A percentile compares a stretch with the other conserved stretches of the same genome.
Evolutionary conservation across 2,329 filamentous ascomycete species (phyloP).

Genomic region (Onygena corvina): DNA sequence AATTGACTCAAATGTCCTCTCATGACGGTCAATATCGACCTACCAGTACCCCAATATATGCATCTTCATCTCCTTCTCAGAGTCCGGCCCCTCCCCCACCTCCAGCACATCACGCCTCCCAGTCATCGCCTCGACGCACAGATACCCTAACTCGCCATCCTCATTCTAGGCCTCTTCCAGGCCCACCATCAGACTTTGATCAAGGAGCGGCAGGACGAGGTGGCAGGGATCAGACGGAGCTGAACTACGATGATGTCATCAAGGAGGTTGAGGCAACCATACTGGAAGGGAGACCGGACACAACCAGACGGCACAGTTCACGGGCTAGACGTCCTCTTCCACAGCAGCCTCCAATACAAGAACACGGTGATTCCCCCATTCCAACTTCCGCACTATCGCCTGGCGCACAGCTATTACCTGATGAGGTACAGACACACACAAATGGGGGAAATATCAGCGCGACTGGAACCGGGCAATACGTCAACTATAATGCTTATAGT

Average conservation of each 20-base stretch:
- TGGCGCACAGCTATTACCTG: constrained; percentile 27
- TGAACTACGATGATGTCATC: constrained; percentile 46
- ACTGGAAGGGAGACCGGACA: constrained; percentile 25
- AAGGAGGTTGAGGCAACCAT: constrained; percentile 45
- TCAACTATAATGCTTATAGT: constrained; percentile 40
- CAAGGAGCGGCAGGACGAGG: constrained; percentile 18
- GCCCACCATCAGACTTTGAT: constrained; percentile 41
- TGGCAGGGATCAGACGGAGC: constrained; percentile 28
- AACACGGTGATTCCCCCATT: constrained; percentile 14
- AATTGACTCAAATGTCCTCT: not conserved
- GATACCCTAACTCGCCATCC: constrained; percentile 46
- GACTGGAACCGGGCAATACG: constrained; percentile 34
- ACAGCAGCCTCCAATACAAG: constrained; percentile 14
- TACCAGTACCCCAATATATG: constrained; percentile 20
- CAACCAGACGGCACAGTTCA: constrained; percentile 20
- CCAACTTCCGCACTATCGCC: constrained; percentile 22
- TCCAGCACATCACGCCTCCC: constrained; percentile 40
- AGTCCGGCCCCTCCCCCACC: constrained; percentile 35
- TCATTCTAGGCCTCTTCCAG: constrained; percentile 47
- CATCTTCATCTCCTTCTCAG: constrained; percentile 21
- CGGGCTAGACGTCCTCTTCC: constrained; percentile 20
- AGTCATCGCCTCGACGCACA: constrained; percentile 40
- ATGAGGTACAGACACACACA: constrained; percentile 35
- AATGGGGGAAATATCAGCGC: constrained; percentile 40
- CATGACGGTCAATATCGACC: not conserved